Base-by-base conservation (phyloP, 2,329 filamentous ascomycete genomes). In the Penicillium sp. region DNA sequence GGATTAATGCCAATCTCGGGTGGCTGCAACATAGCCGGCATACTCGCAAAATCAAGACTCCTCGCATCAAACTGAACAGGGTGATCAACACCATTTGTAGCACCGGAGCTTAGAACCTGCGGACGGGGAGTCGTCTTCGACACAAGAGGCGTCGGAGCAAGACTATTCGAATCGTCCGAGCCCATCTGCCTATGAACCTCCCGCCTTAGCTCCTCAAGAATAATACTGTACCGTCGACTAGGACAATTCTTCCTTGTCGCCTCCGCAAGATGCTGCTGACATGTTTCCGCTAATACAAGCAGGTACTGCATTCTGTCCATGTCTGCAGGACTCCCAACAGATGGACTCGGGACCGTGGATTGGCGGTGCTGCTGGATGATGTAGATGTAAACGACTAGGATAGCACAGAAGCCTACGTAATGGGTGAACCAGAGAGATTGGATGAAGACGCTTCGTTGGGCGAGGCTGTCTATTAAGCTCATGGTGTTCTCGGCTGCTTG, bases 211-310 rank as follows among this genome's bases (percentile, higher is more conserved):
- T 81, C 79, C 47, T 79, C 77, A 10, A 81, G 61, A 44, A 81
- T 81, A 49, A 81, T 80, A 29, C 76, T 77, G 45, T 81, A 81
- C 39, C 78, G 72, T 7, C 77, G 74, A 48, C 77, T 79, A 0
- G 79, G 79, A 2, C 78, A 80, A 31, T 80, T 80, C 13, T 71
- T 75, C 2, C 76, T 74, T 4, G 79, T 80, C 3, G 78, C 79
- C 52, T 76, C 72, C 2, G 77, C 78, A 14, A 81, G 71, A 58
- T 81, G 77, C 11, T 71, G 69, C 46, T 81, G 71, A 55, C 78
- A 80, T n/a, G 70, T 66, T 52, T 80, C 78, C 3, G 78, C 78
- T 9, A 79, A 72, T 14, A 71, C 62, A 31, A 81, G 74, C 2
- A 81, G 67, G 13, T 71, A 67, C 4, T 65, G 63, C 22, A 71